Evolutionary conservation across 2,329 filamentous ascomycete genomes (phyloP), one percentile per base, ranked within the genome.

Genomic region (Leptographium lundbergii): DNA sequence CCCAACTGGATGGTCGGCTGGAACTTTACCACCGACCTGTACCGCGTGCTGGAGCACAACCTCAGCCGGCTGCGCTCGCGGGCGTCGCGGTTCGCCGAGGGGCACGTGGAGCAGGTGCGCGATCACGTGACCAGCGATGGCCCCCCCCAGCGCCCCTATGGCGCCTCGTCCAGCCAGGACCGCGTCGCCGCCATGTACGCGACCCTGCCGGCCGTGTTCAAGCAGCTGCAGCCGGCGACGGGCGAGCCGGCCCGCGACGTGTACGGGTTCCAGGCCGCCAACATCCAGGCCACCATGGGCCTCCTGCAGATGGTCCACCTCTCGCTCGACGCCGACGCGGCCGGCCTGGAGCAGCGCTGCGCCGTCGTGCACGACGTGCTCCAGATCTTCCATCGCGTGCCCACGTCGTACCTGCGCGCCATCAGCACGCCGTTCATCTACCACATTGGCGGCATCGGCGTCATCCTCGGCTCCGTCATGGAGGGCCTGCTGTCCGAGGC

Each of bases 11-110:
- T 82, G 9, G 72, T 73, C 50, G 80, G 80, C 22, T 82, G 77
- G 78, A 82, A 82, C 66, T 81, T 81, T 60, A 78, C 75, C 7
- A 81, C 77, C 0, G 79, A 82, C 63, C 67, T 82, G 0, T 82
- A 81, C 63, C 75, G 79, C 6, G 72, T 82, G 10, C 67, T 83
- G 19, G 80, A 82, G 63, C 78, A 82, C 62, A 75, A 62, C 54
- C 59, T 62, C 6, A 56, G 59, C 59, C 62, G 61, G 57, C 54
- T 62, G 56, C 59, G 62, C 10, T 61, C 61, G 19, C 62, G 60
- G 13, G n/a, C 55, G 10, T 62, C 59, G 17, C 51, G 17, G 14
- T 63, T 63, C 48, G 61, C 59, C 27, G n/a, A n/a, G n/a, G n/a
- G n/a, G n/a, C n/a, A n/a, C n/a, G n/a, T n/a, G n/a, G n/a, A n/a